A percentile compares a stretch with the other conserved stretches of the same genome.
phyloP scores from a whole-genome alignment of 2,329 filamentous ascomycete species.

The Cercospora nicotianae region DNA sequence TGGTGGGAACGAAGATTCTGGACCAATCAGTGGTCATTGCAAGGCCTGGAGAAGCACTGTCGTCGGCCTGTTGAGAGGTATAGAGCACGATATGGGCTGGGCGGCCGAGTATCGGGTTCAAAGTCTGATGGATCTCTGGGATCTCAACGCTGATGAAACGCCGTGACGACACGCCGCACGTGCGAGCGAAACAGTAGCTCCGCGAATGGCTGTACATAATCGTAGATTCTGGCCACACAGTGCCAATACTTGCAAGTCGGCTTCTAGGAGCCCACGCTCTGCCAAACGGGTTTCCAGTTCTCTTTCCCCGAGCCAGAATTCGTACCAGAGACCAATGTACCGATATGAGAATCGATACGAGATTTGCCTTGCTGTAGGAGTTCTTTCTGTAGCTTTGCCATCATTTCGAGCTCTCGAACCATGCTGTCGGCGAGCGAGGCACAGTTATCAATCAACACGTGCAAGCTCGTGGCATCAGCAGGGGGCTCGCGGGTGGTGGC shows the following conservation, averaged over 20 bases:
- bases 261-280: constrained; percentile 17
- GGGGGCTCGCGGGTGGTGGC: constrained; percentile 23
- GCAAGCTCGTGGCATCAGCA: constrained; percentile 44
- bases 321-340: constrained; percentile 19
- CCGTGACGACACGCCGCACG: background rate
- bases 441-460: constrained; percentile 52
- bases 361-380: constrained; percentile 57
- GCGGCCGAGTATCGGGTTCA: constrained; percentile 61
- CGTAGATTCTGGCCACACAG: background rate
- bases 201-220: background rate
- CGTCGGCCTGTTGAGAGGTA: constrained; percentile 56
- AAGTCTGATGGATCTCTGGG: constrained; percentile 54
- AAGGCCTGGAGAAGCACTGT: constrained; percentile 56
- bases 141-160: background rate
- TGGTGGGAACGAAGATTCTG: constrained; percentile 42
- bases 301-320: constrained; percentile 18
- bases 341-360: constrained; percentile 53
- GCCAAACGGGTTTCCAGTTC: constrained; percentile 35
- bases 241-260: background rate
- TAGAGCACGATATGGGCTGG: constrained; percentile 64
- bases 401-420: constrained; percentile 62
- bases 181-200: background rate
- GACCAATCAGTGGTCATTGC: constrained; percentile 28
- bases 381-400: constrained; percentile 62
- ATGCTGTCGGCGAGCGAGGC: constrained; percentile 57